These are phyloP conservation scores for Ceratocystis cacaofunesta DNA, from an alignment of 2,329 filamentous ascomycete species.

Conservation along the genomic window DNA sequence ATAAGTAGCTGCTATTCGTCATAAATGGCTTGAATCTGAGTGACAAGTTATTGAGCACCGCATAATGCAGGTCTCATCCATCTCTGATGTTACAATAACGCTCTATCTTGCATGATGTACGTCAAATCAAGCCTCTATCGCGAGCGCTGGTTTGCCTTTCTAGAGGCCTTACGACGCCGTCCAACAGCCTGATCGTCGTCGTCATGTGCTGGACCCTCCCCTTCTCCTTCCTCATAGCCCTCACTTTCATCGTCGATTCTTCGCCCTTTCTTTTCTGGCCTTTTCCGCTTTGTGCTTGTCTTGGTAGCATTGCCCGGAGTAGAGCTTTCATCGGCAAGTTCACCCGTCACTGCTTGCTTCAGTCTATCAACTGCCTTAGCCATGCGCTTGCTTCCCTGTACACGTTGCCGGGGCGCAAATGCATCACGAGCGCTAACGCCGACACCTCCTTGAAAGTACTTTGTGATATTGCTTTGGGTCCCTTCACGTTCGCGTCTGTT, in stretches of 20 bases:
- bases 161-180: neutral
- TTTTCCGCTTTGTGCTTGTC: slow-evolving; percentile 5
- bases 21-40: too few relatives aligned
- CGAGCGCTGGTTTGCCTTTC: neutral
- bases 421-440: slow-evolving; percentile 51
- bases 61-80: too few relatives aligned
- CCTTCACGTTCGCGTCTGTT: slow-evolving; percentile 77
- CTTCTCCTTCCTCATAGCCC: neutral
- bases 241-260: neutral
- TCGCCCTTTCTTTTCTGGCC: neutral
- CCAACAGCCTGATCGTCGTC: neutral
- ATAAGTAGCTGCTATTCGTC: too few relatives aligned
- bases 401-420: slow-evolving; percentile 54
- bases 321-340: neutral
- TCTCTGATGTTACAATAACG: neutral
- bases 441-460: slow-evolving; percentile 65
- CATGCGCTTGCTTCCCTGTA: slow-evolving; percentile 54
- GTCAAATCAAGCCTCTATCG: neutral
- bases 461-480: slow-evolving; percentile 92
- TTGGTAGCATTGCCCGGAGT: neutral
- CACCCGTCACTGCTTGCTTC: slow-evolving; percentile 24
- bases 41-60: too few relatives aligned
- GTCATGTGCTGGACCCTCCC: neutral
- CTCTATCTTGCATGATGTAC: neutral
- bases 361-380: slow-evolving; percentile 57